Base-by-base conservation (phyloP, 2,329 filamentous ascomycete species). In the Parascedosporium putredinis region DNA sequence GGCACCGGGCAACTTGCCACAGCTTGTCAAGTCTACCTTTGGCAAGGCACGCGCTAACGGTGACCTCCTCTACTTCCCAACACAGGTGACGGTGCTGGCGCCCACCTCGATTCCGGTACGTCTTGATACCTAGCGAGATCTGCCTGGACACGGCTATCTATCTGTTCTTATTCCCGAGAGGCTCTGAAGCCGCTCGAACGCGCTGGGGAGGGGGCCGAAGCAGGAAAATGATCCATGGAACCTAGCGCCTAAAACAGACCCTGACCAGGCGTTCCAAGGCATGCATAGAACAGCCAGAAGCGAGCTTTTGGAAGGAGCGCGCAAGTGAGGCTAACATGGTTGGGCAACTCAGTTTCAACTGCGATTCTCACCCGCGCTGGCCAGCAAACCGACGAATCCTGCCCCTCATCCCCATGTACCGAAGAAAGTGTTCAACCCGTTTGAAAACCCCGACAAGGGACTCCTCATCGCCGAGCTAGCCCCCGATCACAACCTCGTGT, bases 361-460 rank as follows among this genome's bases (percentile, higher is more conserved):
- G 2, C 81, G 84, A 47, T 88, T 79, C 68, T 84, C 83, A 7
- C 83, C 83, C 0, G 67, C 82, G 0, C 71, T 88, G 4, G 81
- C 81, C 45, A 78, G 77, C 58, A 88, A 88, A 59, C 83, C 84
- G 4, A 78, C 73, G 57, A 67, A 57, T 2, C 60, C 65, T 4
- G 64, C 70, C 56, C 73, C 73, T 10, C 40, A 50, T 2, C 50
- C 57, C 12, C 57, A 60, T 6, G 63, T 59, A 42, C 57, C 49
- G 24, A 71, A 68, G 47, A 67, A 68, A 4, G 24, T 29, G 2
- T 71, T 75, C 57, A 76, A 88, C 60, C 82, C 83, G 3, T 88
- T 88, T 62, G 79, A 76, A 29, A 70, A 78, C 52, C 63, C 73
- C 0, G 58, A 68, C 2, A 67, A 72, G 4, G 67, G 77, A 8